A percentile compares a stretch with the other conserved stretches of the same genome.
These are phyloP conservation scores for Pyropia yezoensis DNA, from an alignment of 23 red algal species.

Conservation along the genomic window DNA sequence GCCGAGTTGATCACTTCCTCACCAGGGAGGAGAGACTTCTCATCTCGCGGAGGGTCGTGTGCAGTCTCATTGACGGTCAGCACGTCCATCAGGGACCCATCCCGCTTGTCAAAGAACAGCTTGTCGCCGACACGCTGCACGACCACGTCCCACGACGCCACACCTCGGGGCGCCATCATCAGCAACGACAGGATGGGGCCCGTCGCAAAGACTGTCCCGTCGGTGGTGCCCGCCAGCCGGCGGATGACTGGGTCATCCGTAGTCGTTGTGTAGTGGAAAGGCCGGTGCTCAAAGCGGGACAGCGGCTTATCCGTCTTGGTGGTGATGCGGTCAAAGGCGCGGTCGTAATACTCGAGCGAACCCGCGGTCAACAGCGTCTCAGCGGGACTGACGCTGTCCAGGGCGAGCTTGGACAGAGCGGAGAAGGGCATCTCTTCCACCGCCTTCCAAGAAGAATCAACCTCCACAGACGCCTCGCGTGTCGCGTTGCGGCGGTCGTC, in stretches of 20 bases:
- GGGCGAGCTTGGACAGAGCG: constrained; percentile 56
- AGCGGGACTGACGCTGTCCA: constrained; percentile 16
- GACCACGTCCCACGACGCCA: constrained; percentile 87
- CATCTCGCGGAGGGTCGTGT: constrained; percentile 77
- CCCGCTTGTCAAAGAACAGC: constrained; percentile 90
- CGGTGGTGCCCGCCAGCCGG: constrained; percentile 38
- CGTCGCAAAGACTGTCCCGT: constrained; percentile 75
- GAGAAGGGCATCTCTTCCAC: constrained; percentile 67
- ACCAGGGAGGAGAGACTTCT: constrained; percentile 45
- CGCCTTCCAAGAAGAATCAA: constrained; percentile 59
- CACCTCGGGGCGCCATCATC: constrained; percentile 65
- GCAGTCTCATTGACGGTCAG: constrained; percentile 86
- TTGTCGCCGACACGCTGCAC: constrained; percentile 83
- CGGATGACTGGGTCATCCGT: constrained; percentile 90
- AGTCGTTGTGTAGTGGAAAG: constrained; percentile 61
- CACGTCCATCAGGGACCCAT: constrained; percentile 70
- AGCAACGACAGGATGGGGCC: constrained; percentile 69
- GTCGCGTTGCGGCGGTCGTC: constrained; percentile 70
- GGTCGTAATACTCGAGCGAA: constrained; percentile 77
- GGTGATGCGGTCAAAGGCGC: constrained; percentile 61
- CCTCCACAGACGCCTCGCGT: constrained; percentile 58
- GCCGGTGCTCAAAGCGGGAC: constrained; percentile 35
- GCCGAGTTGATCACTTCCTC: constrained; percentile 72
- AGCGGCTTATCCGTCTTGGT: constrained; percentile 47
- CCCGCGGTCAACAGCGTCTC: constrained; percentile 58